Evolutionary conservation across 257 asterid species (phyloP), one percentile per base, ranked within the genome.

Genomic region (Solanum tarapatanum): DNA sequence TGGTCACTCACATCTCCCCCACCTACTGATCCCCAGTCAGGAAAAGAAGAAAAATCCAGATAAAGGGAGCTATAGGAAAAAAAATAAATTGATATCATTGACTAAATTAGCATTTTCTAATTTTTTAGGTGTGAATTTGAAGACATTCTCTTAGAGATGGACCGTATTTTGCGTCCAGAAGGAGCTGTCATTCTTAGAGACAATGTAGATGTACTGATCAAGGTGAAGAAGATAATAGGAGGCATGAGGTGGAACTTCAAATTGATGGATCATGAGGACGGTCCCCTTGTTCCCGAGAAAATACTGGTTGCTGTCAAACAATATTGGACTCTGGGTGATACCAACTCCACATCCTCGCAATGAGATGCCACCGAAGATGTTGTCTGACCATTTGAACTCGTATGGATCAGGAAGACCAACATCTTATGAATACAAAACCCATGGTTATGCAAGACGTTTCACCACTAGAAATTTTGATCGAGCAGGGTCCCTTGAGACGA

Each of bases 91-190:
- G 39, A 8, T 45, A 16, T 5, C 26, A 8, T 45, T 5, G 11
- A 28, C 68, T 80, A 45, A 60, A 11, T 84, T 24, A 64, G 37
- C 60, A 0, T 19, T 60, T 37, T 17, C 37, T 35, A 73, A 48
- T 86, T 87, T 70, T 17, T 37, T 88, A 96, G 98, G 93, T 96
- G 99, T 36, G 93, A 93, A 80, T 94, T 93, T 88, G 98, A 94
- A 90, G 98, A 94, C 93, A 94, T 97, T 88, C 93, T 97, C 85
- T 88, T 97, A 82, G 99, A 97, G 92, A 95, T 95, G 99, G 99
- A 97, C 91, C 90, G 99, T 5, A 94, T 97, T 86, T 91, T 97
- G 85, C 93, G 98, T 73, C 99, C 99, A 37, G 98, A 97, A 92
- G 99, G 99, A 21, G 97, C 98, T 19, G 95, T 97, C n/a, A 95